phyloP scores from a whole-genome alignment of 441 rosid species.

The Bocquillonia castaneifolia region DNA sequence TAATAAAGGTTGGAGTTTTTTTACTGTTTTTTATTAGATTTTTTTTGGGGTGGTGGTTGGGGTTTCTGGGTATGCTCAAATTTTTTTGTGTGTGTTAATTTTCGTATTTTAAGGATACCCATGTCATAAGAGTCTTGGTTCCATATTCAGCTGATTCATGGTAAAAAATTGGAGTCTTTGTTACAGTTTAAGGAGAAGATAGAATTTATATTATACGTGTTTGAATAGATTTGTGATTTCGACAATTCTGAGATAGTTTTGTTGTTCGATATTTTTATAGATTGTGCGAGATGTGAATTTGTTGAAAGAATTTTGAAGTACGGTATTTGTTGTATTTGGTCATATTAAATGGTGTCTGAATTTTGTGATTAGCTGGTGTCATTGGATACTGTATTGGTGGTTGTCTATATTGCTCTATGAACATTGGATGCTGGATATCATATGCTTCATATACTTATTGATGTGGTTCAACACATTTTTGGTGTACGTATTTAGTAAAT shows the following conservation, averaged over 20 bases:
- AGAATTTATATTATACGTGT: not conserved
- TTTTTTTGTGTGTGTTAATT: not conserved
- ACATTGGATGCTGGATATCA: not conserved
- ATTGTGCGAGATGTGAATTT: not conserved
- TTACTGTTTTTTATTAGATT: not conserved
- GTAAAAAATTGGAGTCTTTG: not conserved
- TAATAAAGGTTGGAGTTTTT: constrained; percentile 21
- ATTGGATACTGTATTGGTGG: not conserved
- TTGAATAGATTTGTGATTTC: not conserved
- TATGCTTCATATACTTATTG: not conserved
- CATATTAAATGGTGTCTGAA: not conserved
- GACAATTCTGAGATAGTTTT: not conserved
- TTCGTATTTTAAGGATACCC: not conserved
- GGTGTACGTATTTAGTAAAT: not conserved
- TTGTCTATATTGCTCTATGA: not conserved
- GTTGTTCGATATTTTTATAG: not conserved
- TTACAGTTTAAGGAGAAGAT: not conserved
- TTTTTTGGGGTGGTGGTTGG: not conserved
- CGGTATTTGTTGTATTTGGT: not conserved
- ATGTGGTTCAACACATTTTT: not conserved
- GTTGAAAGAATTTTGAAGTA: not conserved
- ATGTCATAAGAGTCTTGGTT: not conserved
- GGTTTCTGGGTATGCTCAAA: not conserved
- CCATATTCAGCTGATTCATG: not conserved
- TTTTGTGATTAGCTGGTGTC: not conserved